phyloP scores from a whole-genome alignment of 2,329 filamentous ascomycete genomes.

The Paraconiothyrium sp. region DNA sequence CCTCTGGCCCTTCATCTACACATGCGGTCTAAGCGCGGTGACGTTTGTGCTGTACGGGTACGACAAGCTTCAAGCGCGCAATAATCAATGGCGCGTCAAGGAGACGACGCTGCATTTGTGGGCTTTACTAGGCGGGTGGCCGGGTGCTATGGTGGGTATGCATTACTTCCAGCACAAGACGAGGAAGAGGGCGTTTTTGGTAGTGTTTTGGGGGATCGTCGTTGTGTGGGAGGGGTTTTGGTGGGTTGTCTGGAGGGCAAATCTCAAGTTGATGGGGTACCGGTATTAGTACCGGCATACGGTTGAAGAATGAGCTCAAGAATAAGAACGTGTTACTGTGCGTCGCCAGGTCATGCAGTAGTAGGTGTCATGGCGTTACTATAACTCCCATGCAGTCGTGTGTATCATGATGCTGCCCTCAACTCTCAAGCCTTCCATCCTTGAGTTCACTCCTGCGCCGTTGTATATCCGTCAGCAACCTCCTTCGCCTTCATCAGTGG shows the following conservation, averaged over 20 bases:
- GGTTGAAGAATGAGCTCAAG: background rate
- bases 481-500: background rate
- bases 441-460: background rate
- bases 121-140: slow-evolving; percentile 45
- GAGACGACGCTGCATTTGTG: slow-evolving; percentile 43
- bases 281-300: background rate
- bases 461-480: background rate
- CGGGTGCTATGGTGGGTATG: slow-evolving; percentile 43
- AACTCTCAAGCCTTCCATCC: no score
- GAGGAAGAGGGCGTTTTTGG: slow-evolving; percentile 39
- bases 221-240: slow-evolving; percentile 39
- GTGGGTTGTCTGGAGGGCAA: slow-evolving; percentile 33
- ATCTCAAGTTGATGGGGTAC: background rate
- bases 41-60: slow-evolving; percentile 47
- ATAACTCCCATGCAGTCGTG: background rate
- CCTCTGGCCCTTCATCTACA: slow-evolving; percentile 29
- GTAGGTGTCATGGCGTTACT: background rate
- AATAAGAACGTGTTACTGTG: background rate
- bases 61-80: slow-evolving; percentile 47
- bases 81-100: slow-evolving; percentile 43
- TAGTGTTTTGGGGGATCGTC: slow-evolving; percentile 45
- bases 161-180: slow-evolving; percentile 52
- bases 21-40: slow-evolving; percentile 27
- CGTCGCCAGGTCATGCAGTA: background rate
- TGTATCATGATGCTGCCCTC: background rate